phyloP scores from a whole-genome alignment of 192 early-diverging fungal species.

The Backusella tuberculispora region DNA sequence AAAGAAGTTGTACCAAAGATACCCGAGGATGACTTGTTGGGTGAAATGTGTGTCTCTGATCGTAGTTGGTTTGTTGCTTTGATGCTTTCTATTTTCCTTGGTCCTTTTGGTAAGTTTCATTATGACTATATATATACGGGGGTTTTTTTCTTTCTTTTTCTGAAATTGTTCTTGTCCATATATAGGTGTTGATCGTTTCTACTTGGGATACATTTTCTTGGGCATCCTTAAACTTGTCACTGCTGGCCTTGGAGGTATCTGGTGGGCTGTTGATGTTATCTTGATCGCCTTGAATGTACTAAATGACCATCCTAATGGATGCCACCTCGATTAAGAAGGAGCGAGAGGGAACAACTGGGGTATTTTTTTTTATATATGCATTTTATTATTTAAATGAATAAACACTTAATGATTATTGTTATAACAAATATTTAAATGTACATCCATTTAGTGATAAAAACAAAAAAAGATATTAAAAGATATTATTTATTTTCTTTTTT shows the following conservation, averaged over 20 bases:
- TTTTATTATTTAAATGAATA: background rate
- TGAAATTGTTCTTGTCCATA: background rate
- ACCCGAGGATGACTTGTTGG: slow-evolving; percentile 17
- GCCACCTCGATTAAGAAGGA: slow-evolving; percentile 29
- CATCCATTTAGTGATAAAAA: background rate
- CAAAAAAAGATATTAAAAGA: background rate
- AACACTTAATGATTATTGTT: background rate
- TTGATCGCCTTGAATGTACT: slow-evolving; percentile 38
- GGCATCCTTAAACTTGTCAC: slow-evolving; percentile 52
- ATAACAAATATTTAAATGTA: too few species aligned
- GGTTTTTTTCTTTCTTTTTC: background rate
- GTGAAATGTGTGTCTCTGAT: slow-evolving; percentile 46
- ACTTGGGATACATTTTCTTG: slow-evolving; percentile 53
- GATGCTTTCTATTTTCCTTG: slow-evolving; percentile 54
- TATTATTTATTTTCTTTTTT: background rate
- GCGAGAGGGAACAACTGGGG: background rate
- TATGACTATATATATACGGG: background rate
- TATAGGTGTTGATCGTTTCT: slow-evolving; percentile 55
- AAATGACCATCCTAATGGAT: slow-evolving; percentile 36
- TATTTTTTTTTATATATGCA: background rate
- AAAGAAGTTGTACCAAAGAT: background rate
- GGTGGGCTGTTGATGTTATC: slow-evolving; percentile 46
- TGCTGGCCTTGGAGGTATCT: slow-evolving; percentile 52
- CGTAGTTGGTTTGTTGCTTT: slow-evolving; percentile 53
- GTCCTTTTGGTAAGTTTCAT: slow-evolving; percentile 48